These are phyloP conservation scores for Psidium guajava DNA, from an alignment of 345 rosid species.

Conservation along the genomic window DNA sequence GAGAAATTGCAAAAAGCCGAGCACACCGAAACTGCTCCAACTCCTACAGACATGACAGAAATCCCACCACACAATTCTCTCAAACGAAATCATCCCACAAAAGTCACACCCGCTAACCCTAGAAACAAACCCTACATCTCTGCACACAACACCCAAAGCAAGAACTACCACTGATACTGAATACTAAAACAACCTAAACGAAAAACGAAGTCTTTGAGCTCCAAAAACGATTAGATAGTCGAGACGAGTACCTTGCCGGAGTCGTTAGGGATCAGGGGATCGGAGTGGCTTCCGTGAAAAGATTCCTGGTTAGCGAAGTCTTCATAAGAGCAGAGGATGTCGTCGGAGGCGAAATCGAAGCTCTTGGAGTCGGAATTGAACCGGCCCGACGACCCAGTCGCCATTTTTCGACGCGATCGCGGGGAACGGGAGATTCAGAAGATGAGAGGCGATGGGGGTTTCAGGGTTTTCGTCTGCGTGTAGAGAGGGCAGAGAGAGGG, in stretches of 20 bases:
- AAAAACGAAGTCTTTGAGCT: neutral
- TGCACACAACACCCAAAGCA: neutral
- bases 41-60: neutral
- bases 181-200: neutral
- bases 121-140: neutral
- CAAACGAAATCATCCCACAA: neutral
- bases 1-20: neutral
- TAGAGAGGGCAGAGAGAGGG: neutral
- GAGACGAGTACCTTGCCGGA: constrained; percentile 23
- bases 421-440: neutral
- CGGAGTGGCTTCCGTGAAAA: constrained; percentile 50
- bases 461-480: neutral
- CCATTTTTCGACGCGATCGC: constrained; percentile 28
- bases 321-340: constrained; percentile 95
- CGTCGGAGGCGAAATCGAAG: constrained; percentile 88
- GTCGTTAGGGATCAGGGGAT: constrained; percentile 32
- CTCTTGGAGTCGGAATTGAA: constrained; percentile 54
- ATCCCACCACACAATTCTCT: neutral
- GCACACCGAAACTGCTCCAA: neutral
- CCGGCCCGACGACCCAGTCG: constrained; percentile 72
- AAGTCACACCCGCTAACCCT: neutral
- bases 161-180: neutral
- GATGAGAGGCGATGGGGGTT: neutral
- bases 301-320: constrained; percentile 69
- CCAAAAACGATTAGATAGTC: neutral